Evolutionary conservation across 2,329 filamentous ascomycete species (phyloP), one percentile per base, ranked within the genome.

Genomic region (Ilyonectria sp.): DNA sequence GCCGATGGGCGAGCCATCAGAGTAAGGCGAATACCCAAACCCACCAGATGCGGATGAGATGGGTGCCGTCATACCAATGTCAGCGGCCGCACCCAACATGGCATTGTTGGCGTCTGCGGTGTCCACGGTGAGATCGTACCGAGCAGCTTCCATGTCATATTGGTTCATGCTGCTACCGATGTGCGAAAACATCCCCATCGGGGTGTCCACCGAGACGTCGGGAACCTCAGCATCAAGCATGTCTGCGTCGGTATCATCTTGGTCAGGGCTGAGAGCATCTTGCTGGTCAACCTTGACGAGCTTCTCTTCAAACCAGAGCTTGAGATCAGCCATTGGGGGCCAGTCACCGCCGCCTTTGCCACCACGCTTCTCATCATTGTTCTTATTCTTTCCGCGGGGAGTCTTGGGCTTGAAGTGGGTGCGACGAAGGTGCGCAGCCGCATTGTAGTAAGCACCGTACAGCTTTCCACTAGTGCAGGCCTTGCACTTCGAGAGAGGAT

Each of bases 401-500:
- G 82, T 78, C 80, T 89, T 89, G 59, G 85, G 91, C 77, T 92
- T 93, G 85, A 98, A 98, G 79, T 98, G 95, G 0, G 92, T 92
- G 57, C 95, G 91, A 47, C 95, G 89, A 10, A 98, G 87, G 79
- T 98, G 95, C 0, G 94, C 95, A 0, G 94, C 94, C 0, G 95
- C 95, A 75, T 98, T 98, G 82, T 98, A 98, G 82, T 98, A 96
- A 15, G 93, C 93, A 4, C 93, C 93, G 74, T 98, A 98, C 65
- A 89, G 87, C 84, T 97, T 98, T 62, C 87, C 83, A 50, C 87
- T 87, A 55, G 86, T 87, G 80, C 95, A 98, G 55, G 93, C 89
- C 81, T 97, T 97, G 88, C 95, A 98, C 72, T 92, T 92, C 56
- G 86, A 84, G 35, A 98, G 87, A 46, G 94, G 91, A 59, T 81